phyloP scores from a whole-genome alignment of 1,284 basidiomycete species.

The Fistulinella cinereoalba region DNA sequence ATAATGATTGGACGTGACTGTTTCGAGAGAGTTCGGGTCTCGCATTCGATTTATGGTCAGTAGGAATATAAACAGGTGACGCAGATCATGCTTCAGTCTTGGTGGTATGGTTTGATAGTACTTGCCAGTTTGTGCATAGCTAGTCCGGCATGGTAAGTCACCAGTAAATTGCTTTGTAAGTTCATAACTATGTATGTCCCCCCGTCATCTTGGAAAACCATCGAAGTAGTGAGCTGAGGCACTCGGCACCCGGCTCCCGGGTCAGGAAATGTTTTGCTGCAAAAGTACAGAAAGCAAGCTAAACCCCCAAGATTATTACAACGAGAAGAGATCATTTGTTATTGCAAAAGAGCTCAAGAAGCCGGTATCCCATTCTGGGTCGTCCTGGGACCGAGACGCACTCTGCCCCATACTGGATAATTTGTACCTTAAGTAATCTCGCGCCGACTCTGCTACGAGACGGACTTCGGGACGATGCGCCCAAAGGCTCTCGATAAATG shows the following conservation, averaged over 20 bases:
- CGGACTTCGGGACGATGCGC: conserved; percentile 26
- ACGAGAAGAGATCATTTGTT: conserved; percentile 11
- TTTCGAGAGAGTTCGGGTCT: neutral
- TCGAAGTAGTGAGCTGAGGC: too few species aligned
- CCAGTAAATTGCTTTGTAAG: too few species aligned
- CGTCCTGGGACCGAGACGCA: conserved; percentile 3
- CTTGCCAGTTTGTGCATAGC: too few species aligned
- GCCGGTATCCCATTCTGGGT: conserved; percentile 23
- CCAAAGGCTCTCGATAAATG: conserved; percentile 25
- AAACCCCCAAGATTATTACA: conserved; percentile 13
- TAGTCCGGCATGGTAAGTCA: neutral
- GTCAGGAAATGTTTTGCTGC: too few species aligned
- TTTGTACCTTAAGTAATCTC: conserved; percentile 22
- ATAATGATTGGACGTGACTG: neutral
- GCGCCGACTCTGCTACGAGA: conserved; percentile 21
- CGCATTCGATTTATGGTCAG: conserved; percentile 18
- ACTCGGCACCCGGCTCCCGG: too few species aligned
- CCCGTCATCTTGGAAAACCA: too few species aligned
- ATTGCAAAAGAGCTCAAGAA: conserved; percentile 18
- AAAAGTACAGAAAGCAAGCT: too few species aligned
- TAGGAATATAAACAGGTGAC: conserved; percentile 5
- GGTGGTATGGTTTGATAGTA: conserved; percentile 6
- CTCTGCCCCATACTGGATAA: neutral
- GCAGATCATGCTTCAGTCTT: conserved; percentile 2
- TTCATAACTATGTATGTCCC: too few species aligned